Percentiles rank a stretch among this genome's conserved stretches.
These are phyloP conservation scores for Paraleonurus japonicus DNA, from an alignment of 257 asterid species.

Conservation along the genomic window DNA sequence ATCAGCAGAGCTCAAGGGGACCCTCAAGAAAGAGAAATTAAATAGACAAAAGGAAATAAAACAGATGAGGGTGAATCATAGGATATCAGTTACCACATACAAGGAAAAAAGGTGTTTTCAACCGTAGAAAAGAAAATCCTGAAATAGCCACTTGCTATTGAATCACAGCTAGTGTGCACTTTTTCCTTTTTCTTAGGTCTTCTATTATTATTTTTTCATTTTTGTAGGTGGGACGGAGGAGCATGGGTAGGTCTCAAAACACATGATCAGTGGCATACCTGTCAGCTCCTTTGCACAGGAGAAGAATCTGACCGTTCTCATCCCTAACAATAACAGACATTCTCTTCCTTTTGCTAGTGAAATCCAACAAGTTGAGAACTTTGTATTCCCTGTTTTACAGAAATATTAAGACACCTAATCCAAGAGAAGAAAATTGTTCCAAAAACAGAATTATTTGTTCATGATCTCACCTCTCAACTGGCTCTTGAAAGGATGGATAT, in stretches of 20 bases:
- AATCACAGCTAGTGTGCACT: neutral
- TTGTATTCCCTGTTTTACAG: conserved; percentile 78
- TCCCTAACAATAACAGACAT: conserved; percentile 90
- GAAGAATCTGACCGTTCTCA: conserved; percentile 73
- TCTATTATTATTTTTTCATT: too few species aligned
- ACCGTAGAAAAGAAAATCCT: neutral
- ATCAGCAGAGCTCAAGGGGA: neutral
- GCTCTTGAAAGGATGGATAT: conserved; percentile 66
- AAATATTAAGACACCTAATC: conserved; percentile 8
- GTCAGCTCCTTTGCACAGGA: conserved; percentile 99
- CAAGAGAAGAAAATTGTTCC: conserved; percentile 8
- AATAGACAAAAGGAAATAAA: conserved; percentile 7
- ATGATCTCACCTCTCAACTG: conserved; percentile 68
- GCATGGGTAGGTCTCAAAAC: too few species aligned
- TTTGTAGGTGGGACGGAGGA: too few species aligned
- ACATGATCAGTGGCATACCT: conserved; percentile 57
- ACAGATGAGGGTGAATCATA: neutral
- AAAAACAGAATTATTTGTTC: conserved; percentile 6
- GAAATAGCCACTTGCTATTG: neutral
- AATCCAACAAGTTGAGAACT: conserved; percentile 92
- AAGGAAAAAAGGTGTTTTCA: neutral
- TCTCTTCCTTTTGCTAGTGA: conserved; percentile 98
- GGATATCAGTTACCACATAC: neutral
- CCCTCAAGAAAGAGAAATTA: conserved; percentile 14
- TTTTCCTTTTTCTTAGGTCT: neutral